Percentiles rank a stretch among this genome's conserved stretches.
Evolutionary conservation across 1,284 basidiomycete species (phyloP).

Genomic region (Microbotryomycetes sp.): DNA sequence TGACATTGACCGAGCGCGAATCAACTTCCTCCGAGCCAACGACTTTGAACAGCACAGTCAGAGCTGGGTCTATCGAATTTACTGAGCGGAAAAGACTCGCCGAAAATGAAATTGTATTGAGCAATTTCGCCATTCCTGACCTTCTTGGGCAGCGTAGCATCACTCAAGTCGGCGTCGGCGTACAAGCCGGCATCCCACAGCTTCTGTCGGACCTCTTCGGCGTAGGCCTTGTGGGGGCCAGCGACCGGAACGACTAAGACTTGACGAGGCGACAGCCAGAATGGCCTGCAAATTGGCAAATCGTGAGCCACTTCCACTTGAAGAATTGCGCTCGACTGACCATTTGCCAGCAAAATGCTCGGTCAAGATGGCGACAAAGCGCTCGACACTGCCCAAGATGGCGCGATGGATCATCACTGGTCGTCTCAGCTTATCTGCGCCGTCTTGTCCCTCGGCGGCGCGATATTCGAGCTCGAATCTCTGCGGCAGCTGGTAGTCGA

Average conservation of each 20-base stretch:
- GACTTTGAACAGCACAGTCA: slow-evolving; percentile 51
- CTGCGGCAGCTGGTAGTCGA: slow-evolving; percentile 99
- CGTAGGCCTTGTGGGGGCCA: slow-evolving; percentile 81
- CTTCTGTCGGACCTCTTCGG: slow-evolving; percentile 63
- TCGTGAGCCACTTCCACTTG: not conserved
- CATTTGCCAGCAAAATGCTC: slow-evolving; percentile 98
- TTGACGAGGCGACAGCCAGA: slow-evolving; percentile 96
- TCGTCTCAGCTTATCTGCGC: slow-evolving; percentile 57
- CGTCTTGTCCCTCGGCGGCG: slow-evolving; percentile 43
- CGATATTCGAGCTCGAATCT: slow-evolving; percentile 94
- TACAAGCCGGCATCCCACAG: slow-evolving; percentile 69
- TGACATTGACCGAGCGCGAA: slow-evolving; percentile 78
- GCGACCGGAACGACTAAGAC: slow-evolving; percentile 92
- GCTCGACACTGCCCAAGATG: slow-evolving; percentile 86
- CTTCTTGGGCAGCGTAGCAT: slow-evolving; percentile 94
- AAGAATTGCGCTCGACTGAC: slow-evolving; percentile 44
- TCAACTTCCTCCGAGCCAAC: slow-evolving; percentile 90
- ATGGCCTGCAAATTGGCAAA: slow-evolving; percentile 55
- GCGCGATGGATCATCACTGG: slow-evolving; percentile 99
- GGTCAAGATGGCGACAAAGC: slow-evolving; percentile 95
- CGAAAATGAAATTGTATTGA: slow-evolving; percentile 95
- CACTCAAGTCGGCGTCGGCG: slow-evolving; percentile 84
- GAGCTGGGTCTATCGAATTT: not conserved
- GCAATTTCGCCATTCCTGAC: slow-evolving; percentile 57
- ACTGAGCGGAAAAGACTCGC: slow-evolving; percentile 47